Percentiles rank a stretch among this genome's conserved stretches.
phyloP scores from a whole-genome alignment of 345 rosid genomes.

The Heritiera fomes region DNA sequence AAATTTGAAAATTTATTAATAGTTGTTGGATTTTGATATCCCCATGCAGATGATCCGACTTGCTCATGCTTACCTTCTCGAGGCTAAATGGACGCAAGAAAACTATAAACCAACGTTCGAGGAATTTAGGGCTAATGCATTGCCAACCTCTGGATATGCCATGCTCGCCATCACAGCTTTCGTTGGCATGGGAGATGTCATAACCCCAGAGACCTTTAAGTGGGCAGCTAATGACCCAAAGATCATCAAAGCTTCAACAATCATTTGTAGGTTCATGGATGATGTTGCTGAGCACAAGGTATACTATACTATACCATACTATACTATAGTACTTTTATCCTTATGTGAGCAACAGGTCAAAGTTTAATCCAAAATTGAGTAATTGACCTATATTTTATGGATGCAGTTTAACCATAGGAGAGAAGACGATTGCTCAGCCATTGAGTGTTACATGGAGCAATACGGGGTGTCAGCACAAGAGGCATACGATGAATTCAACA shows the following conservation, averaged over 20 bases:
- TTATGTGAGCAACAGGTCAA: too few species aligned
- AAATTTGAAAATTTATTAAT: background rate
- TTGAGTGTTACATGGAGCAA: conserved; percentile 41
- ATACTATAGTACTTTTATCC: too few species aligned
- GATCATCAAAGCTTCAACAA: conserved; percentile 20
- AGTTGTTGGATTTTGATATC: background rate
- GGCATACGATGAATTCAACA: conserved; percentile 14
- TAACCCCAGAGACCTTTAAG: conserved; percentile 23
- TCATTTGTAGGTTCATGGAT: conserved; percentile 34
- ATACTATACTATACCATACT: background rate
- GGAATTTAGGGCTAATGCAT: conserved; percentile 32
- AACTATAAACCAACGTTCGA: conserved; percentile 30
- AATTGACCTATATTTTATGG: too few species aligned
- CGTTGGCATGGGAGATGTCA: conserved; percentile 32
- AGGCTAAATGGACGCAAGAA: conserved; percentile 35
- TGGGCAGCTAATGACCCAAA: conserved; percentile 26
- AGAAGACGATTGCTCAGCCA: conserved; percentile 32
- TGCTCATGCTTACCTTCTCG: conserved; percentile 23
- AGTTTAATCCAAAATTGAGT: too few species aligned
- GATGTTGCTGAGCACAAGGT: conserved; percentile 31
- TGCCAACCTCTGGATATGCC: conserved; percentile 12
- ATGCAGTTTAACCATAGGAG: conserved; percentile 14
- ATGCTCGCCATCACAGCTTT: conserved; percentile 22
- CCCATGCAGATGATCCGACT: conserved; percentile 32
- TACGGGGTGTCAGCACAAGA: conserved; percentile 26